Base-by-base conservation (phyloP, 495 filamentous ascomycete genomes). In the Niebla homalea region DNA sequence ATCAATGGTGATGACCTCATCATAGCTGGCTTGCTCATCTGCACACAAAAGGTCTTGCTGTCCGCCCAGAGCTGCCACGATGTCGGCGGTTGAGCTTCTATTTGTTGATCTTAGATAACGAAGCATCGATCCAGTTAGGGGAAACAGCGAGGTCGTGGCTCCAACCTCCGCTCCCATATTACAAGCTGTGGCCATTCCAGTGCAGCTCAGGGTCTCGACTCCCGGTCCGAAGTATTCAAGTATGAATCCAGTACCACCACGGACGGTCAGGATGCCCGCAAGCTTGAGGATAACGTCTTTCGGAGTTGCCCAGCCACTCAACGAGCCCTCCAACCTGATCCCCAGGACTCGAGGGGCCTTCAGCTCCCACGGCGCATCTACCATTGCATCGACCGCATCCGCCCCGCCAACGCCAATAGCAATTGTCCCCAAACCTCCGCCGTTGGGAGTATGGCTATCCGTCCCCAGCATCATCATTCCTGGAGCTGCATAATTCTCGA, bases 391-490 rank as follows among this genome's bases (percentile, higher is more conserved):
- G 16, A 97, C 92, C 0, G 92, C 92, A 73, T 98, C 92, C 26
- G 92, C 92, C 62, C 92, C 92, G 56, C 92, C 92, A 29, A 98
- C 92, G 68, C 92, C 92, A 60, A 98, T 98, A 3, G 92, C 93
- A 62, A 96, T 93, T 2, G 87, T 87, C 52, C 84, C 88, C 35
- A 98, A 67, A 52, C 92, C 92, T 64, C 92, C 92, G 14, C 82
- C 92, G 64, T 98, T 97, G 19, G 92, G 92, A 23, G 92, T 96
- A 69, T 97, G 92, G 61, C 89, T 95, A 66, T 98, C 92, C 35
- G 92, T 98, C 50, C 92, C 92, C n/a, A 98, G 77, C 89, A 97
- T 95, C 92, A 98, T 96, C 60, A 96, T 64, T 41, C 92, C 92
- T 4, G 92, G 92, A 4, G 88, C 81, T n/a, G 92, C 86, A 62